These are phyloP conservation scores for Letharia columbiana DNA, from an alignment of 495 filamentous ascomycete species.

Conservation along the genomic window DNA sequence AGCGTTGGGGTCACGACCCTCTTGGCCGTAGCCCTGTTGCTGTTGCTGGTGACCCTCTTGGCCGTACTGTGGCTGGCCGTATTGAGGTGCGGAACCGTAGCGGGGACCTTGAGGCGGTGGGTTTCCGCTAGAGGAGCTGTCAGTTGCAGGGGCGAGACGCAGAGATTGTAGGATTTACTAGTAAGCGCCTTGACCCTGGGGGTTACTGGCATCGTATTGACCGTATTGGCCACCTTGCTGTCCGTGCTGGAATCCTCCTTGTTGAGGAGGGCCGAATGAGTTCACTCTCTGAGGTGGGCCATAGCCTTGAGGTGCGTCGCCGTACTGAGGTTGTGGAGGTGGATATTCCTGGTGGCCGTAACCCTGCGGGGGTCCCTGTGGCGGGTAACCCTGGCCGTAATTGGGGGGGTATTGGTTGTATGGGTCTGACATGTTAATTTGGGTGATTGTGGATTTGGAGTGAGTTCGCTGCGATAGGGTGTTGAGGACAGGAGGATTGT, in stretches of 20 bases:
- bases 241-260: constrained; percentile 41
- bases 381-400: constrained; percentile 30
- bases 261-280: constrained; percentile 39
- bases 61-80: constrained; percentile 21
- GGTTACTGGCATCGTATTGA: constrained; percentile 30
- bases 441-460: background rate
- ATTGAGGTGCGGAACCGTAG: constrained; percentile 23
- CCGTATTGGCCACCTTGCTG: constrained; percentile 31
- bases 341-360: constrained; percentile 28
- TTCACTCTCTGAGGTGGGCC: constrained; percentile 34
- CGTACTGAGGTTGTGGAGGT: constrained; percentile 33
- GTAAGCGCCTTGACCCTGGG: constrained; percentile 31
- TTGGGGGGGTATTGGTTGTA: constrained; percentile 37
- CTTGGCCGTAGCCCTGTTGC: constrained; percentile 17
- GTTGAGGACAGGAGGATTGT: background rate
- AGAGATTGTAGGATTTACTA: constrained; percentile 28
- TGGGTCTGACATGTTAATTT: constrained; percentile 39
- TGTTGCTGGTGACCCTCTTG: constrained; percentile 24
- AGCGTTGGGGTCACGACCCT: constrained; percentile 14
- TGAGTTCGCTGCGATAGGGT: background rate
- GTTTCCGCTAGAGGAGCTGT: constrained; percentile 17
- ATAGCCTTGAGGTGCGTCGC: constrained; percentile 29
- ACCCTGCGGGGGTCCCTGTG: constrained; percentile 22
- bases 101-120: constrained; percentile 20
- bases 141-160: constrained; percentile 3